phyloP scores from a whole-genome alignment of 768 basidiomycete species.

The Jaapia argillacea region DNA sequence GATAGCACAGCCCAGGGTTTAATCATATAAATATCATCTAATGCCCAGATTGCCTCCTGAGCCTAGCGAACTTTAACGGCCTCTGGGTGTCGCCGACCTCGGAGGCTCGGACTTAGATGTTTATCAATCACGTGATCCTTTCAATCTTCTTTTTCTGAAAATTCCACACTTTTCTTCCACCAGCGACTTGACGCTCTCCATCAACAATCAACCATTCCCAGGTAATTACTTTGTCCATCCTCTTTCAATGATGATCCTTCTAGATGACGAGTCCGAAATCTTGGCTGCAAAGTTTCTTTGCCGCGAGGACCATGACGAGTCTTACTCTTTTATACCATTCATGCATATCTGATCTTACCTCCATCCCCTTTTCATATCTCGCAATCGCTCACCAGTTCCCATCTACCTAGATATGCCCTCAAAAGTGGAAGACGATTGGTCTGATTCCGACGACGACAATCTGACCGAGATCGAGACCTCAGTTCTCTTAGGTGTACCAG shows the following conservation, averaged over 20 bases:
- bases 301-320: constrained; percentile 49
- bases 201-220: too few species aligned
- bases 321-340: constrained; percentile 70
- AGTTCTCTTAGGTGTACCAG: constrained; percentile 73
- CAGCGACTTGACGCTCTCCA: too few species aligned
- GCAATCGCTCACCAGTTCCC: constrained; percentile 5
- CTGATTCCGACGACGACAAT: constrained; percentile 61
- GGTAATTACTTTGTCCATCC: too few species aligned
- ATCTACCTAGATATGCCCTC: constrained; percentile 27
- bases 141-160: too few species aligned
- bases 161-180: too few species aligned
- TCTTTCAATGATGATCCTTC: constrained; percentile 33
- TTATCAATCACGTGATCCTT: too few species aligned
- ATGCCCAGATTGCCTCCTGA: too few species aligned
- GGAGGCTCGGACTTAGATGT: too few species aligned
- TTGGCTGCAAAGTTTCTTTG: constrained; percentile 50
- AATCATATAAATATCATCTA: too few species aligned
- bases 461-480: constrained; percentile 51
- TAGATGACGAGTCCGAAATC: constrained; percentile 82
- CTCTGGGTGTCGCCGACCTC: too few species aligned
- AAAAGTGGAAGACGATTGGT: constrained; percentile 53
- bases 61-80: too few species aligned
- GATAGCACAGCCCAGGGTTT: too few species aligned
- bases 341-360: constrained; percentile 75
- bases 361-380: constrained; percentile 9